Evolutionary conservation across 495 filamentous ascomycete genomes (phyloP), one percentile per base, ranked within the genome.

Genomic region (Xylaria sp.): DNA sequence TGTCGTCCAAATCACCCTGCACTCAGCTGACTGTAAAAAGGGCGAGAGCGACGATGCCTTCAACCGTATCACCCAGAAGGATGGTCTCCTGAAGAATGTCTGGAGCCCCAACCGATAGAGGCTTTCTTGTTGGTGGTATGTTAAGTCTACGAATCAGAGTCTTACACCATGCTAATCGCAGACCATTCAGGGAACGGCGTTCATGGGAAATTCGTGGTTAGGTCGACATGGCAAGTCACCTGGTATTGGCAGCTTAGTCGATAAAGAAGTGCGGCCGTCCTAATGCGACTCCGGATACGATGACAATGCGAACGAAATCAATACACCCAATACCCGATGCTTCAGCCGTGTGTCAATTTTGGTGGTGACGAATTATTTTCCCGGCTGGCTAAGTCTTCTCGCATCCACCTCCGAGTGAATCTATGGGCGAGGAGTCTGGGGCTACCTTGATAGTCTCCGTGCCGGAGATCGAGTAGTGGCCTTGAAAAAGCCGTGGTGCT

Each of bases 61-160:
- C 81, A 99, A 99, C 90, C 86, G 96, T 77, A 88, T 99, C 76
- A 88, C 94, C 72, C 96, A 99, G 90, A 89, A 91, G 78, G 96
- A 99, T 82, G 96, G 96, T 72, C 92, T 97, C 83, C 82, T 99
- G 82, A 97, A 97, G 92, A 92, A 87, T 80, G 96, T 99, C 77
- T 99, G 97, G 97, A 91, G 89, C 82, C 90, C 90, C 80, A 91
- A 93, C 84, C 88, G 90, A 83, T 93, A 90, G 87, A 84, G 65
- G 79, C 69, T 67, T 65, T 70, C 29, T 53, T 74, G 65, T 48
- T 67, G 75, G 70, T 77, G 75, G 76, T 81, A 55, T 68, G 75
- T 74, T 55, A 70, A 70, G 21, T 75, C 70, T 24, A 69, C 14
- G 3, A 31, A 5, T 29, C 1, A 35, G 17, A 21, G 24, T 21